Evolutionary conservation across 768 basidiomycete species (phyloP).

Genomic region (Daedalea quercina): DNA sequence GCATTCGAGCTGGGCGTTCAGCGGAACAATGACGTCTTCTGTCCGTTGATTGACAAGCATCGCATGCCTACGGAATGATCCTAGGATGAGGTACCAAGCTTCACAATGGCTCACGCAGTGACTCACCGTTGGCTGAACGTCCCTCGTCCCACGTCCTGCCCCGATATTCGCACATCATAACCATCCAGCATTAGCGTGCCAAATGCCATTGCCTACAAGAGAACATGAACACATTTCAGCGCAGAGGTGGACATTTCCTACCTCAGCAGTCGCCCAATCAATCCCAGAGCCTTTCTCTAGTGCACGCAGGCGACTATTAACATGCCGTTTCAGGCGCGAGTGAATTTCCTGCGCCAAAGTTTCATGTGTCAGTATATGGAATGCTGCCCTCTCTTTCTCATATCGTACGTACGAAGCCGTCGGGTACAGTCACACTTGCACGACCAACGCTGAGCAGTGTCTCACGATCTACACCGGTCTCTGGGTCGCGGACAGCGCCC

Average conservation of each 20-base stretch:
- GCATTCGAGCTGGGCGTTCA: constrained; percentile 62
- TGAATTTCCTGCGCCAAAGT: constrained; percentile 60
- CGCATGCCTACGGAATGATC: constrained; percentile 50
- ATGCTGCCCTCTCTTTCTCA: neutral
- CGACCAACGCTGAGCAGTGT: constrained; percentile 52
- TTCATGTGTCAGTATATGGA: neutral
- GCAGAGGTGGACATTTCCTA: constrained; percentile 17
- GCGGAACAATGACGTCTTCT: constrained; percentile 72
- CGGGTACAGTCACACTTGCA: constrained; percentile 57
- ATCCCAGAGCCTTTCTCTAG: constrained; percentile 65
- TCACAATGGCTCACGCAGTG: neutral
- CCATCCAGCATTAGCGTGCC: constrained; percentile 82
- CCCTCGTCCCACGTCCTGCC: constrained; percentile 89
- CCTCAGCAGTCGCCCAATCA: constrained; percentile 91
- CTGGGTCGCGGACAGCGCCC: constrained; percentile 47
- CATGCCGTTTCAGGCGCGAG: constrained; percentile 68
- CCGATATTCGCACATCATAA: constrained; percentile 80
- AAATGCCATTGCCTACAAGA: constrained; percentile 70
- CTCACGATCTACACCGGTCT: constrained; percentile 57
- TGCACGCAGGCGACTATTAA: constrained; percentile 67
- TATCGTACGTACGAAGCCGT: constrained; percentile 51
- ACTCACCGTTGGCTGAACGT: constrained; percentile 75
- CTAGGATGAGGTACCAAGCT: neutral
- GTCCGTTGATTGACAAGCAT: constrained; percentile 89
- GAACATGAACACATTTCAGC: no score